A percentile compares a stretch with the other conserved stretches of the same genome.
phyloP scores from a whole-genome alignment of 73 alveolate genomes.

The Paramecium biaurelia region DNA sequence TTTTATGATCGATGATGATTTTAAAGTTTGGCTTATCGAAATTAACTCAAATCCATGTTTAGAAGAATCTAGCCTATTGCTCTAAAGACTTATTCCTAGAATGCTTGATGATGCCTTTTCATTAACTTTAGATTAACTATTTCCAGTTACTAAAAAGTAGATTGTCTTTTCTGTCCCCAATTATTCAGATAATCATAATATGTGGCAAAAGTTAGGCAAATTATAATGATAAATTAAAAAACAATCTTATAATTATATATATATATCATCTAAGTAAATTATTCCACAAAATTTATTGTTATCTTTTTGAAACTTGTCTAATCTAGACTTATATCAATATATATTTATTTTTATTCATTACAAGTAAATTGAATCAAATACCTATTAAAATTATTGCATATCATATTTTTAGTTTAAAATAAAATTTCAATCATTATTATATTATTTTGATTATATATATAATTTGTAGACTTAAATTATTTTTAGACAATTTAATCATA shows the following conservation, averaged over 20 bases:
- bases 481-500: too few species aligned
- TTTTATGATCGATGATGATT: conserved; percentile 85
- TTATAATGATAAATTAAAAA: background rate
- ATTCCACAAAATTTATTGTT: too few species aligned
- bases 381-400: too few species aligned
- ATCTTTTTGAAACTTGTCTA: too few species aligned
- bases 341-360: too few species aligned
- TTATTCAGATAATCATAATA: background rate
- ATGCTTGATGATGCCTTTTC: conserved; percentile 91
- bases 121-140: conserved; percentile 80
- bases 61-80: conserved; percentile 81
- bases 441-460: too few species aligned
- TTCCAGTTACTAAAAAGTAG: conserved; percentile 33
- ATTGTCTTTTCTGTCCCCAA: background rate
- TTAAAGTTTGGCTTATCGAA: conserved; percentile 84
- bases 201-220: conserved; percentile 21
- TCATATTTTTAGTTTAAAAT: too few species aligned
- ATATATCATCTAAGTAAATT: too few species aligned
- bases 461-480: too few species aligned
- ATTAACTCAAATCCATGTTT: conserved; percentile 92
- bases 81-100: conserved; percentile 80
- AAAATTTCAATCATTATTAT: too few species aligned
- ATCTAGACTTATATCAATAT: too few species aligned
- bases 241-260: background rate
- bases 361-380: too few species aligned